Evolutionary conservation across 345 rosid species (phyloP).

Genomic region (Gossypium bickii): DNA sequence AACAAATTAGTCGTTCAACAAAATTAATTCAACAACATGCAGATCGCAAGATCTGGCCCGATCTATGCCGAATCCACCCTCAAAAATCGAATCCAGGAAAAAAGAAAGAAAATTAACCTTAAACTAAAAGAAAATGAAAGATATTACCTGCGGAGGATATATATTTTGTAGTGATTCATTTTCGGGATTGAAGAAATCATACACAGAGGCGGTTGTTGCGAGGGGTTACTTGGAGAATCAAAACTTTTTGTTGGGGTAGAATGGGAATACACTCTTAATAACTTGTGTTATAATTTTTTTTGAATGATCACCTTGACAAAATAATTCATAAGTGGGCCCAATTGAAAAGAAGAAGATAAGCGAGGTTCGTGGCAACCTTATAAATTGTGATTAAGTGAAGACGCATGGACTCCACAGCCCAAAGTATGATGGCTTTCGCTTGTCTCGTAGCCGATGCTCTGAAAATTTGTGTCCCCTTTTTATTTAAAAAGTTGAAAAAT

Average conservation of each 20-base stretch:
- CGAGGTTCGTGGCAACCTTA: not conserved
- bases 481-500: too few species aligned
- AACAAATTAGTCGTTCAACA: not conserved
- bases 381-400: not conserved
- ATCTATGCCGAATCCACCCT: not conserved
- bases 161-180: not conserved
- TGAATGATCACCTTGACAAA: not conserved
- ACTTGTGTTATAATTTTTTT: not conserved
- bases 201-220: not conserved
- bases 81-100: not conserved
- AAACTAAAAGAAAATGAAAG: not conserved
- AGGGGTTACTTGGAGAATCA: not conserved
- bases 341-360: not conserved
- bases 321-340: constrained; percentile 3
- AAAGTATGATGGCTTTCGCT: too few species aligned
- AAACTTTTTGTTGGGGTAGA: not conserved
- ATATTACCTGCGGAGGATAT: constrained; percentile 5
- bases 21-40: not conserved
- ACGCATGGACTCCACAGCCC: not conserved
- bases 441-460: too few species aligned
- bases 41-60: constrained; percentile 7
- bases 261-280: not conserved
- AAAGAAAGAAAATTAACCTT: not conserved
- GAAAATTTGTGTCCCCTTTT: too few species aligned
- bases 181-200: not conserved